These are phyloP conservation scores for Salix brachista DNA, from an alignment of 345 rosid species.

Conservation along the genomic window DNA sequence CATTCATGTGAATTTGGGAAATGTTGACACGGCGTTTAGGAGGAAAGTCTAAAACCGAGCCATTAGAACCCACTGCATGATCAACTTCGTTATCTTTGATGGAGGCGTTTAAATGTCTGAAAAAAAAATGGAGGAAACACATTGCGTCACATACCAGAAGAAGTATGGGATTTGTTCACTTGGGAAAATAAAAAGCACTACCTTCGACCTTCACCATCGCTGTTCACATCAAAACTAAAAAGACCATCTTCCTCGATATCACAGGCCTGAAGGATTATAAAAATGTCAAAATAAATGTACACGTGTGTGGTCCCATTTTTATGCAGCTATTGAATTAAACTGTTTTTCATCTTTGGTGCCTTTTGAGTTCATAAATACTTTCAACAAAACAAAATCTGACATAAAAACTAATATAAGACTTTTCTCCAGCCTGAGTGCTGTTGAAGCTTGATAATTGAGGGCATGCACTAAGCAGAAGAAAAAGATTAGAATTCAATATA, in stretches of 20 bases:
- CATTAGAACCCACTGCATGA: slow-evolving; percentile 53
- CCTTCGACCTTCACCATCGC: slow-evolving; percentile 86
- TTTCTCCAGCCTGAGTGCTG: neutral
- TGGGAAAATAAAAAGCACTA: slow-evolving; percentile 14
- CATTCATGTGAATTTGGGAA: slow-evolving; percentile 80
- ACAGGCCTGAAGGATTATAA: slow-evolving; percentile 61
- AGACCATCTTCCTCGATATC: slow-evolving; percentile 76
- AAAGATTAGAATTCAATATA: neutral
- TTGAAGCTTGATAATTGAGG: neutral
- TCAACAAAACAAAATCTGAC: neutral
- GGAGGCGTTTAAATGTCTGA: slow-evolving; percentile 69
- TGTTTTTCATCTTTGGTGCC: neutral
- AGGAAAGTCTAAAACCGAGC: slow-evolving; percentile 59
- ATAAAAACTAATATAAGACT: neutral
- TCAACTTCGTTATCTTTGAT: slow-evolving; percentile 39
- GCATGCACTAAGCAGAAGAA: neutral
- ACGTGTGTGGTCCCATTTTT: neutral
- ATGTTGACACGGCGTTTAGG: slow-evolving; percentile 45
- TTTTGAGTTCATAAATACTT: neutral
- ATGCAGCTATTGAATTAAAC: neutral
- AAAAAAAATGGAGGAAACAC: slow-evolving; percentile 9
- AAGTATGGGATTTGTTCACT: slow-evolving; percentile 6
- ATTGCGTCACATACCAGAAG: slow-evolving; percentile 7
- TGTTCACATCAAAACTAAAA: slow-evolving; percentile 75
- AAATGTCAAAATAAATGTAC: neutral